phyloP scores from a whole-genome alignment of 2,329 filamentous ascomycete genomes.

The Ophiocordyceps unilateralis region DNA sequence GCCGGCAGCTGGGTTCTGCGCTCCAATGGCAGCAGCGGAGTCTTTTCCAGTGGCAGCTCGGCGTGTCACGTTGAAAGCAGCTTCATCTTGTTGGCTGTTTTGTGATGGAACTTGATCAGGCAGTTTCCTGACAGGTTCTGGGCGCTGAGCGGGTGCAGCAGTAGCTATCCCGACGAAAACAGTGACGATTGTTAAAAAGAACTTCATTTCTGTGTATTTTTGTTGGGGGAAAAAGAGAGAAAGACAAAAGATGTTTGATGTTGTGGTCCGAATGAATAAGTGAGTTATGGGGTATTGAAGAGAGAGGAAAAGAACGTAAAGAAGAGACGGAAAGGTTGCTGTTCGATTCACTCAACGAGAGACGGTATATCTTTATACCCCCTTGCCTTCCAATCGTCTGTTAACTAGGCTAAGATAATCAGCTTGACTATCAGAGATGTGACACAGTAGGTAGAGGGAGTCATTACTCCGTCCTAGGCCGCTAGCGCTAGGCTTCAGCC shows the following conservation, averaged over 20 bases:
- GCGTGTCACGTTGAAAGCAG: background rate
- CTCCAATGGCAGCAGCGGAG: too few species aligned
- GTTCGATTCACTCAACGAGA: background rate
- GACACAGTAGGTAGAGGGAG: background rate
- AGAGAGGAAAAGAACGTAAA: background rate
- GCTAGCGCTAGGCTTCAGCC: background rate
- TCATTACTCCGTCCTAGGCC: background rate
- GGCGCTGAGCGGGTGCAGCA: background rate
- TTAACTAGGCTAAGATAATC: background rate
- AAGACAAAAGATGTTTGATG: background rate
- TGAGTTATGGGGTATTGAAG: background rate
- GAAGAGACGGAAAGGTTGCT: background rate
- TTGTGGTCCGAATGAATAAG: background rate
- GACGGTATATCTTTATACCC: background rate
- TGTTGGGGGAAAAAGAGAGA: background rate
- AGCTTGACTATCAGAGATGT: background rate
- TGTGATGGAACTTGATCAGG: background rate
- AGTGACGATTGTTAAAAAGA: background rate
- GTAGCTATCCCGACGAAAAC: background rate
- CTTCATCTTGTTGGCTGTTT: background rate
- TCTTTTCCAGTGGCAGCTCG: too few species aligned
- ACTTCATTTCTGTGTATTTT: background rate
- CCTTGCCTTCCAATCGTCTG: background rate
- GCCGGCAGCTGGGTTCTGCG: too few species aligned
- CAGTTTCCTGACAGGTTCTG: background rate